Percentiles rank a stretch among this genome's conserved stretches.
Evolutionary conservation across 2,329 filamentous ascomycete species (phyloP).

Genomic region (Fusarium devonianum): DNA sequence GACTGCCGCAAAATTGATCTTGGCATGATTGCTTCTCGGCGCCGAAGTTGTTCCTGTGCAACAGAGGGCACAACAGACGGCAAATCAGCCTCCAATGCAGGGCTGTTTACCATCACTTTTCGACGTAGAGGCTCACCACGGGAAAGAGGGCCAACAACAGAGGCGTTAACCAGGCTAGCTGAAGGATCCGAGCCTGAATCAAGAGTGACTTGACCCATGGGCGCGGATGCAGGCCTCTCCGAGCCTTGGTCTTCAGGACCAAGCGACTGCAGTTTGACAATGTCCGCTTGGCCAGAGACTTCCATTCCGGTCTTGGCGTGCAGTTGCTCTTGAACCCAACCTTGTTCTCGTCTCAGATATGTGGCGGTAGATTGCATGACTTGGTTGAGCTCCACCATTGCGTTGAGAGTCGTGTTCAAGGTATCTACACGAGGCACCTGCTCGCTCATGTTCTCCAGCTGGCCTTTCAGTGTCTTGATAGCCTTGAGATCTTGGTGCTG

Average conservation of each 20-base stretch:
- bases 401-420: conserved; percentile 37
- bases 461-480: conserved; percentile 37
- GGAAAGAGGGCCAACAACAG: not conserved
- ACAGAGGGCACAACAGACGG: conserved; percentile 44
- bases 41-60: conserved; percentile 47
- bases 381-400: conserved; percentile 40
- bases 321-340: conserved; percentile 43
- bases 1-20: conserved; percentile 48
- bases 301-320: not conserved
- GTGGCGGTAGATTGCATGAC: conserved; percentile 41
- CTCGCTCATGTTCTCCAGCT: conserved; percentile 37
- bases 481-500: conserved; percentile 43
- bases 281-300: not conserved
- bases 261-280: not conserved
- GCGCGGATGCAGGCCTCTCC: not conserved
- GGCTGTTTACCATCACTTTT: conserved; percentile 47
- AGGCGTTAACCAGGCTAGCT: not conserved
- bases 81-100: conserved; percentile 29
- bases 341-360: conserved; percentile 41
- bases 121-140: conserved; percentile 30
- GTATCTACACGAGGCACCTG: conserved; percentile 38
- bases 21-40: conserved; percentile 42
- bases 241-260: not conserved
- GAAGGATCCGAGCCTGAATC: not conserved
- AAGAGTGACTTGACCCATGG: not conserved